A percentile compares a stretch with the other conserved stretches of the same genome.
Evolutionary conservation across 164 flowering plant genomes (phyloP).

Genomic region (Chimonanthus praecox): DNA sequence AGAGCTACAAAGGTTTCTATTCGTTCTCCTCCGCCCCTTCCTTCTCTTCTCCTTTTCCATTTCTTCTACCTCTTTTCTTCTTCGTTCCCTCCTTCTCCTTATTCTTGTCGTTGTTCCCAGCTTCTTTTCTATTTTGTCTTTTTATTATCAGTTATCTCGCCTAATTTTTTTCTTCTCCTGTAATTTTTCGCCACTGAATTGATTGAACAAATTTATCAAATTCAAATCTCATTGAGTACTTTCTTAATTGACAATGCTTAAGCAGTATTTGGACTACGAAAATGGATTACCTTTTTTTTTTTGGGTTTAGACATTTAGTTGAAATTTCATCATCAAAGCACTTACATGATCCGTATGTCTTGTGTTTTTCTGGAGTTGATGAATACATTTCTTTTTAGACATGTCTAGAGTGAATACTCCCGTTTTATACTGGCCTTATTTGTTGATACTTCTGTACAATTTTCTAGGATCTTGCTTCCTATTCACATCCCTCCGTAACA

Average conservation of each 20-base stretch:
- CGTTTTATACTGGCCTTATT: neutral
- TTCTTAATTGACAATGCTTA: neutral
- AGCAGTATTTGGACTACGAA: neutral
- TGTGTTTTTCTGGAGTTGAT: neutral
- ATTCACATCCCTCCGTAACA: neutral
- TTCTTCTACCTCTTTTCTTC: no score
- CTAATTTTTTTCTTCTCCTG: no score
- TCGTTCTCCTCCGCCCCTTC: no score
- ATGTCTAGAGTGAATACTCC: neutral
- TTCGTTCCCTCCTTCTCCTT: no score
- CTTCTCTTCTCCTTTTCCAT: no score
- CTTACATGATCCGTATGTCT: neutral
- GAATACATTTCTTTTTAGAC: neutral
- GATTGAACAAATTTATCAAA: no score
- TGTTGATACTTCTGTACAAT: neutral
- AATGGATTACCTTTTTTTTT: neutral
- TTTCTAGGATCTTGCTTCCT: constrained; percentile 4
- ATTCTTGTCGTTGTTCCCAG: no score
- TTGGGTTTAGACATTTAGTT: neutral
- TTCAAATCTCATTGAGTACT: neutral
- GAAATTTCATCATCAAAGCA: neutral
- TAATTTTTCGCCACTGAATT: no score
- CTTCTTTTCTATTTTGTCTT: no score
- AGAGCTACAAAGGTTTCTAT: no score
- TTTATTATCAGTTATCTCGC: no score